Conservation (phyloP, 495 filamentous ascomycete genomes). For the Neurospora sp. region DNA sequence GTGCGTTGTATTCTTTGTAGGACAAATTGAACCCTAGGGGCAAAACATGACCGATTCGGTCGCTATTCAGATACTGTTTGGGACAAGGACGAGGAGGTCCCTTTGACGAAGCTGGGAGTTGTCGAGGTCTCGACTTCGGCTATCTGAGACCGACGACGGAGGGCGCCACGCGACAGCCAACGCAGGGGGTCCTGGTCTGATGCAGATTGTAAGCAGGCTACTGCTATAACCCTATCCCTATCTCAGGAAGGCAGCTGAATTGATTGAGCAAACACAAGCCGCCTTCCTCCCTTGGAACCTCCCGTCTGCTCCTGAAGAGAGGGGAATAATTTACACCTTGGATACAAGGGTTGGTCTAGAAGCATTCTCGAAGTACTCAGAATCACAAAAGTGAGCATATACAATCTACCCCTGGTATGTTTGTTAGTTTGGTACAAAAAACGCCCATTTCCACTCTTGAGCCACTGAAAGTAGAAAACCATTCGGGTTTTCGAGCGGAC, state of each 20-base stretch:
- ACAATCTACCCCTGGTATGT: too few relatives aligned
- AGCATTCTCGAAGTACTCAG: background rate
- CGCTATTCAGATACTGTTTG: constrained; percentile 10
- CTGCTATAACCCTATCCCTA: background rate
- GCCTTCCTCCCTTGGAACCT: background rate
- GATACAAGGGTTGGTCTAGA: background rate
- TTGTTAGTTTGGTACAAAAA: too few relatives aligned
- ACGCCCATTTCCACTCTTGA: too few relatives aligned
- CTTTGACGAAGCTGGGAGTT: background rate
- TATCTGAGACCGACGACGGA: background rate
- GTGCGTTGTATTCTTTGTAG: constrained; percentile 6
- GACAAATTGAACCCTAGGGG: constrained; percentile 1
- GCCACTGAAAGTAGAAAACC: too few relatives aligned
- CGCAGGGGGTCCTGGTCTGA: background rate
- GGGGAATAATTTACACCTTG: background rate
- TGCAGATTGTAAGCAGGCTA: background rate
- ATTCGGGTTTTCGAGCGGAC: too few relatives aligned
- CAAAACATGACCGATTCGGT: constrained; percentile 6
- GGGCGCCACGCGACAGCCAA: background rate
- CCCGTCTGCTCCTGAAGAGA: background rate
- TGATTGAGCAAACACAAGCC: background rate
- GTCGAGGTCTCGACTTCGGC: background rate
- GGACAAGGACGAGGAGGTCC: constrained; percentile 1
- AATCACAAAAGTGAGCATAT: background rate
- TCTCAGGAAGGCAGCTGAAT: background rate